A percentile compares a stretch with the other conserved stretches of the same genome.
Conservation (phyloP, 1,284 basidiomycete genomes). For the Trichosporon coremiiforme region DNA sequence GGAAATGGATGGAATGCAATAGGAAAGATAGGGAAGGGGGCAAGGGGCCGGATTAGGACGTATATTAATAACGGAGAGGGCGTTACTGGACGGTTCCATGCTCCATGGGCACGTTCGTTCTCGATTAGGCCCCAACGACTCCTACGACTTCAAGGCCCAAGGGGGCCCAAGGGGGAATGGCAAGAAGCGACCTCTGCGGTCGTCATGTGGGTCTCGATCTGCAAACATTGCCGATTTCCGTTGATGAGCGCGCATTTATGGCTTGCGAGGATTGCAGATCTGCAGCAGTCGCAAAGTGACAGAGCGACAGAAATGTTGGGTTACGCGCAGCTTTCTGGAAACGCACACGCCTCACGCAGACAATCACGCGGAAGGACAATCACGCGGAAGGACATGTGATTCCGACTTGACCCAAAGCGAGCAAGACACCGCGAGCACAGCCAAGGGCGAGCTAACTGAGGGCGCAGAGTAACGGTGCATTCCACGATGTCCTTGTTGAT, state of each 20-base stretch:
- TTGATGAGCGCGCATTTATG: background rate
- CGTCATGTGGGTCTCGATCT: background rate
- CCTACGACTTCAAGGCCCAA: too few species aligned
- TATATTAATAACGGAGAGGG: background rate
- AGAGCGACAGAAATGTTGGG: too few species aligned
- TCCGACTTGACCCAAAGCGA: background rate
- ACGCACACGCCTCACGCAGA: too few species aligned
- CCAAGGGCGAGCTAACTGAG: background rate
- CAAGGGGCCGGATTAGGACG: background rate
- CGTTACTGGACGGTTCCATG: conserved; percentile 1
- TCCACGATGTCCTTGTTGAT: too few species aligned
- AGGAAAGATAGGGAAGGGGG: background rate
- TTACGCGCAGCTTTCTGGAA: background rate
- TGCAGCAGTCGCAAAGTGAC: background rate
- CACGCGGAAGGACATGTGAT: background rate
- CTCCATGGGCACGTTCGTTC: conserved; percentile 3
- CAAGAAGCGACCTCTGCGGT: background rate
- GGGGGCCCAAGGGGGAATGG: background rate
- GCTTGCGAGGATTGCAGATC: background rate
- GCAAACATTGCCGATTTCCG: background rate
- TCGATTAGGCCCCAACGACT: background rate
- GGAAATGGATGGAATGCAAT: too few species aligned
- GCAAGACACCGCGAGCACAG: background rate
- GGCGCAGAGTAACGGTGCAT: background rate
- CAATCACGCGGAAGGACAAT: background rate